Base-by-base conservation (phyloP, 2,329 filamentous ascomycete genomes). In the Alternaria ethzedia region DNA sequence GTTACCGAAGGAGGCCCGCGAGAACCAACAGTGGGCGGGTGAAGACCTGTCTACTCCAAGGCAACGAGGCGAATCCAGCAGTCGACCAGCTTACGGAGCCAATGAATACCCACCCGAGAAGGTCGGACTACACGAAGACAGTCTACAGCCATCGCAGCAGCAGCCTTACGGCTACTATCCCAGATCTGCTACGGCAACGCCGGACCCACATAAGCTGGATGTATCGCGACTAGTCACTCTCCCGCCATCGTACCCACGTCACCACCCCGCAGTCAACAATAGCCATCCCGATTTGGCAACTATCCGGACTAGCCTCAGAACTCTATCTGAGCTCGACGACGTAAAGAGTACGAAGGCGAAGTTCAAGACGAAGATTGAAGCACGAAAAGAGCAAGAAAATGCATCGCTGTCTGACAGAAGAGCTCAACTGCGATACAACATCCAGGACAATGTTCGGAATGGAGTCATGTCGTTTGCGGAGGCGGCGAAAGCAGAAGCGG, bases 181-280 rank as follows among this genome's bases (percentile, higher is more conserved):
- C 55, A 76, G 67, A 11, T 80, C 82, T 45, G 78, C 80, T 1
- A 81, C 82, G 10, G 73, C 81, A 11, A 83, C 83, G 9, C 82
- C 83, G 12, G 83, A 86, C 81, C 85, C 71, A 25, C 81, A 80
- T 21, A 88, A 88, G 61, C 82, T 98, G 4, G 95, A 99, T 74
- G 91, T 98, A 25, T 98, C 96, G 4, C 88, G 96, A 26, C 87
- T 99, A 2, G 91, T 99, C 5, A 97, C 96, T 0, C 85, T 99
- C 28, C 96, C 96, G 9, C 96, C 96, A 2, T 92, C 96, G 2
- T 98, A 97, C 78, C 96, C 96, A 2, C 90, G 95, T 8, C 95
- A 98, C 75, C 91, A 98, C 72, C 96, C 96, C 9, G 96, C 96
- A 0, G 92, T 98, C 15, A 97, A 97, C 78, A 99, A 98, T 75